These are phyloP conservation scores for Dissophora ornata DNA, from an alignment of 192 early-diverging fungal genomes.

Conservation along the genomic window DNA sequence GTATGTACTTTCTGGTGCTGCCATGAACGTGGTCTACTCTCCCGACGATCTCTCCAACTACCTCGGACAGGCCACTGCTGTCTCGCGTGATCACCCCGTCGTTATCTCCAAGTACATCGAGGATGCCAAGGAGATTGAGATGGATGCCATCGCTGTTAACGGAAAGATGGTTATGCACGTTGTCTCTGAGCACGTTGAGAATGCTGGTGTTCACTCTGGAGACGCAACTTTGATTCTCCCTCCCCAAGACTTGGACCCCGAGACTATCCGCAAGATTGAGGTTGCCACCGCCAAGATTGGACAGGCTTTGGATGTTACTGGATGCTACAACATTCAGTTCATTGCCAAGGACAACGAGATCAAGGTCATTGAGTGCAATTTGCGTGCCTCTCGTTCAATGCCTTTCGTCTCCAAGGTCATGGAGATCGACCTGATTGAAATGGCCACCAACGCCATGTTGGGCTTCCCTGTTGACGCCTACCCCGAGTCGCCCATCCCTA, in stretches of 20 bases:
- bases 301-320: constrained; percentile 94
- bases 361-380: constrained; percentile 99
- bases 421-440: constrained; percentile 94
- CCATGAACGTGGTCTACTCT: constrained; percentile 95
- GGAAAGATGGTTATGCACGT: constrained; percentile 96
- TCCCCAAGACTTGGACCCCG: constrained; percentile 94
- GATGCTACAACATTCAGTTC: constrained; percentile 99
- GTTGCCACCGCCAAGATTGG: constrained; percentile 92
- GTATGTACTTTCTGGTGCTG: constrained; percentile 99
- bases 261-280: constrained; percentile 94
- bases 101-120: constrained; percentile 99
- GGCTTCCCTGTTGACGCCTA: constrained; percentile 84
- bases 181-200: constrained; percentile 98
- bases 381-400: constrained; percentile 96
- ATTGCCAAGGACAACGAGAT: constrained; percentile 99
- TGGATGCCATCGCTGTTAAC: constrained; percentile 96
- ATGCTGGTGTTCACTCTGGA: constrained; percentile 99
- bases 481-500: constrained; percentile 73
- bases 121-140: constrained; percentile 98
- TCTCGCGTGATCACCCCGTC: constrained; percentile 94
- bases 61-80: constrained; percentile 88
- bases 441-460: constrained; percentile 96
- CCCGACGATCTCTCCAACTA: constrained; percentile 85
- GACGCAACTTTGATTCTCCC: constrained; percentile 97
- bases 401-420: constrained; percentile 98